Base-by-base conservation (phyloP, 2,329 filamentous ascomycete species). In the Exophiala phaeomuriformis region DNA sequence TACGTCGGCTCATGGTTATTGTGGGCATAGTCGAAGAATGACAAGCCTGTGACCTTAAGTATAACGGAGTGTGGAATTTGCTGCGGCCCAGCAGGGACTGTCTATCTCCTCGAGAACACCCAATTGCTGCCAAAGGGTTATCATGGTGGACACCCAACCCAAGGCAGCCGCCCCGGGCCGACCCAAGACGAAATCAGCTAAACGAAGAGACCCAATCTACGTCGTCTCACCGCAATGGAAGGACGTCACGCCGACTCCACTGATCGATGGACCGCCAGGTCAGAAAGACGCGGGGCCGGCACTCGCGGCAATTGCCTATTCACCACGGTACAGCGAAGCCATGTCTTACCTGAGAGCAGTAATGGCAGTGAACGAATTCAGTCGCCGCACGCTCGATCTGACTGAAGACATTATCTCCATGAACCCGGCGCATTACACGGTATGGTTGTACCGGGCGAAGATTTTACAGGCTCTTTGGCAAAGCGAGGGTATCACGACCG, bases 371-470 rank as follows among this genome's bases (percentile, higher is more conserved):
- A 86, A 94, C 67, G 93, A 98, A 71, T 80, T 85, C 74, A 90
- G 86, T 28, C 79, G 84, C 27, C 81, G 93, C 45, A 86, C 83
- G 35, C 78, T 98, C 41, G 79, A 77, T 32, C 80, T 98, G 58
- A 98, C 93, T 3, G 85, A 90, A 67, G 83, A 91, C 70, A 84
- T 98, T 66, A 97, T 98, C 67, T 76, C 77, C 56, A 83, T 96
- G 79, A 98, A 98, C 70, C 88, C 93, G 10, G 90, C 93, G 0
- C 93, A 98, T 74, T 98, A 98, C 74, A 98, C 93, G 10, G 91
- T 97, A 57, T 98, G 93, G 93, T 82, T 97, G 27, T 98, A 95
- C 75, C 86, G 93, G 57, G 89, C 90, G 62, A 82, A 85, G 65
- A 86, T 85, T 49, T 72, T 97, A 46, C 79, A 85, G 59, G 77